Evolutionary conservation across 805 yeast species (phyloP), one percentile per base, ranked within the genome.

Genomic region (Candida hispaniensis): DNA sequence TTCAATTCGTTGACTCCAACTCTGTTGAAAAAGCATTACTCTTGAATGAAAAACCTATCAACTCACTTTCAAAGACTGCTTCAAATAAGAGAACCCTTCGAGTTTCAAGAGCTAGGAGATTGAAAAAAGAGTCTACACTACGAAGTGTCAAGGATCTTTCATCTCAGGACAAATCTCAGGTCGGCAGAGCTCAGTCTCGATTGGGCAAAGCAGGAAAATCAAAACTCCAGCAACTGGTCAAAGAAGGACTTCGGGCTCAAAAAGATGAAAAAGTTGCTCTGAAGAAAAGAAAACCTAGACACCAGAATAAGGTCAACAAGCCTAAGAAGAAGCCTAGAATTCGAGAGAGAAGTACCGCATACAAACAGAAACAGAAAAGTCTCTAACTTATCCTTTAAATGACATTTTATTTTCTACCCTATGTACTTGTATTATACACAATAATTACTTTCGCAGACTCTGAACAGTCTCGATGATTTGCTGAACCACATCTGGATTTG

Each of bases 401-500:
- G n/a, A n/a, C n/a, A n/a, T n/a, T n/a, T n/a, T n/a, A n/a, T n/a
- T n/a, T n/a, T n/a, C n/a, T n/a, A n/a, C n/a, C n/a, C n/a, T n/a
- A n/a, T n/a, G n/a, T n/a, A n/a, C n/a, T n/a, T n/a, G n/a, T n/a
- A n/a, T n/a, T n/a, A n/a, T n/a, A n/a, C n/a, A n/a, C n/a, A n/a
- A n/a, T 24, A 7, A 18, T 28, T 26, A 26, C 38, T 26, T 71
- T 70, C 24, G 23, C 36, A 32, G 18, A 26, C 28, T 23, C 22
- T 32, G 36, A 44, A 79, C 91, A 26, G 77, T 76, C 24, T 61
- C 63, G 41, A 91, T 77, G 48, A 91, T 68, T 42, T 74, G 74
- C 30, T 73, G 77, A 34, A 91, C 95, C 41, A 80, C 75, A 41
- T 70, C 73, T 12, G 96, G 93, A 58, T 91, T 82, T 30, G 91